These are phyloP conservation scores for Cutaneotrichosporon sp. DNA, from an alignment of 1,284 basidiomycete genomes.

Conservation along the genomic window DNA sequence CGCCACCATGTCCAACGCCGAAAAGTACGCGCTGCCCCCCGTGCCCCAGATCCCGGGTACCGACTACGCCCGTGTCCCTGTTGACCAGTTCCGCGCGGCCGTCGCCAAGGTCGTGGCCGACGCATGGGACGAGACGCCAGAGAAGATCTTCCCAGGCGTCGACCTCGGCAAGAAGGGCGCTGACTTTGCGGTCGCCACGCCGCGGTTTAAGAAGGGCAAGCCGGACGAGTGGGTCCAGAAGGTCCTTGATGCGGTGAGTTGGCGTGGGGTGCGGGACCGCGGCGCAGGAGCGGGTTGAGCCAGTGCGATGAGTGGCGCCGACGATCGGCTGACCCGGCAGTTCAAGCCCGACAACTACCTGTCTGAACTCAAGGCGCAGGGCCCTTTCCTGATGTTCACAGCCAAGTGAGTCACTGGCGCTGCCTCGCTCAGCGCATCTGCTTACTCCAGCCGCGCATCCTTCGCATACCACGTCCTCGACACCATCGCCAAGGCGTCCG, in stretches of 20 bases:
- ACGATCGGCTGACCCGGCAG: constrained; percentile 31
- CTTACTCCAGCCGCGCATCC: constrained; percentile 44
- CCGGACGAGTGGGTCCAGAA: constrained; percentile 73
- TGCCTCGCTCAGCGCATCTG: constrained; percentile 4
- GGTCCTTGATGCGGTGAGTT: constrained; percentile 66
- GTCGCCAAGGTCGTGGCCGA: constrained; percentile 73
- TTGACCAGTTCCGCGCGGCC: constrained; percentile 80
- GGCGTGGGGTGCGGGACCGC: background rate
- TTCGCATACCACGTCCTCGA: constrained; percentile 72
- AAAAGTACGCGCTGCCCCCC: constrained; percentile 32
- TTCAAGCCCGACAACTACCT: constrained; percentile 54
- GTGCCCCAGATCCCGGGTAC: constrained; percentile 61
- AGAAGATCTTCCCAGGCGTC: constrained; percentile 75
- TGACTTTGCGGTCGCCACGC: constrained; percentile 88
- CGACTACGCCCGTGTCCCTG: constrained; percentile 64
- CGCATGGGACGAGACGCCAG: constrained; percentile 62
- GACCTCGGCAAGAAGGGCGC: constrained; percentile 83
- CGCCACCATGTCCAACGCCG: constrained; percentile 8
- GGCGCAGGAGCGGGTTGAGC: background rate
- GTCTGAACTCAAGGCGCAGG: constrained; percentile 57
- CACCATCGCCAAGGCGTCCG: constrained; percentile 70
- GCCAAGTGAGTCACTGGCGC: constrained; percentile 51
- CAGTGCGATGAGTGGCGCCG: background rate
- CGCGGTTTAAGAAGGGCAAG: constrained; percentile 79
- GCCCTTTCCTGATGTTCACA: constrained; percentile 77